Evolutionary conservation across 306 rosid genomes (phyloP).

Genomic region (Fragaria iinumae): DNA sequence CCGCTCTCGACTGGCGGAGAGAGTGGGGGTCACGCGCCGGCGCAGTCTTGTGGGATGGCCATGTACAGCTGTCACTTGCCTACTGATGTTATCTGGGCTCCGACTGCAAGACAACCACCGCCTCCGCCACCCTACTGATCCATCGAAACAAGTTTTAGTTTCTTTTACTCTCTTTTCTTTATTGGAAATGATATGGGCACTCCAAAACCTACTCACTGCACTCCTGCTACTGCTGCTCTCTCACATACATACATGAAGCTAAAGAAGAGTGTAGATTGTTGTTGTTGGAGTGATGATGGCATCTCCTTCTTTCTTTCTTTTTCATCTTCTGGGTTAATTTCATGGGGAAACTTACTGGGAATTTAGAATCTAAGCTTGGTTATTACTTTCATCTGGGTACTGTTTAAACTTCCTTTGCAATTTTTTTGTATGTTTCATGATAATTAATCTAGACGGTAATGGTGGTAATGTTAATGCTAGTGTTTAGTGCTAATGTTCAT

Average conservation of each 20-base stretch:
- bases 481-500: constrained; percentile 3
- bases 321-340: neutral
- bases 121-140: constrained; percentile 68
- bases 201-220: neutral
- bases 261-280: neutral
- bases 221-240: neutral
- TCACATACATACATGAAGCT: neutral
- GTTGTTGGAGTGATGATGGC: neutral
- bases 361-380: neutral
- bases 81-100: constrained; percentile 84
- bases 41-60: constrained; percentile 64
- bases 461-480: neutral
- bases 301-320: neutral
- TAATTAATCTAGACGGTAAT: neutral
- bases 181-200: neutral
- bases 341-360: neutral
- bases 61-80: constrained; percentile 73
- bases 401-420: neutral
- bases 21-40: constrained; percentile 48
- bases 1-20: constrained; percentile 43
- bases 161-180: neutral
- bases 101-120: constrained; percentile 58
- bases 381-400: neutral
- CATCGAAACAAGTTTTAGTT: neutral
- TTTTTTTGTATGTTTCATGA: neutral